phyloP scores from a whole-genome alignment of 169 alveolate genomes.

The Plasmodium knowlesi region DNA sequence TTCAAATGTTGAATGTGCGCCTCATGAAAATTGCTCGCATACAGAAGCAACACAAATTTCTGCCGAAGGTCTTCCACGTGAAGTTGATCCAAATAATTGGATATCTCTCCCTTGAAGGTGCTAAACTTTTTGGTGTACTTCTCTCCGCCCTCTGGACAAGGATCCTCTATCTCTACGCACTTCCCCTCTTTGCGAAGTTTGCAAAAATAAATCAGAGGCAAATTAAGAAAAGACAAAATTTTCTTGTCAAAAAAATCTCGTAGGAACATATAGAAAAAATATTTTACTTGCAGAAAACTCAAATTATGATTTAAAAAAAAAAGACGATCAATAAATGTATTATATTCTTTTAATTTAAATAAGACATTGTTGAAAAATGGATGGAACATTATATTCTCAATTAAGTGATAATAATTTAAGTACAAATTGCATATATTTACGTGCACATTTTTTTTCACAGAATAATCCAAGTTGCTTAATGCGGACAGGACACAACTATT shows the following conservation, averaged over 20 bases:
- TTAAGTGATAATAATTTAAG: slow-evolving; percentile 34
- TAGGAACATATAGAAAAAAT: slow-evolving; percentile 43
- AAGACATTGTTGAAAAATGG: slow-evolving; percentile 43
- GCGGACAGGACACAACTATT: slow-evolving; percentile 37
- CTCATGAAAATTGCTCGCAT: slow-evolving; percentile 51
- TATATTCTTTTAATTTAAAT: slow-evolving; percentile 46
- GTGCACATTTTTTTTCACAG: slow-evolving; percentile 31
- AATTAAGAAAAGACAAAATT: slow-evolving; percentile 24
- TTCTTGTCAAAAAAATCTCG: slow-evolving; percentile 66
- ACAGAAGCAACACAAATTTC: slow-evolving; percentile 15
- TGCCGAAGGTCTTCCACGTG: background rate
- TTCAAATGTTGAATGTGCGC: slow-evolving; percentile 29
- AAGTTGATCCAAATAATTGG: background rate
- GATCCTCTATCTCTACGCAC: background rate
- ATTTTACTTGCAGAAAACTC: slow-evolving; percentile 25
- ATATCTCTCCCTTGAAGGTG: background rate
- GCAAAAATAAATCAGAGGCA: slow-evolving; percentile 23
- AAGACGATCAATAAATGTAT: slow-evolving; percentile 15
- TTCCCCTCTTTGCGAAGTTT: background rate
- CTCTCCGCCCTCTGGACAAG: background rate
- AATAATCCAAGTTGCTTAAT: slow-evolving; percentile 32
- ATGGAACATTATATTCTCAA: slow-evolving; percentile 28
- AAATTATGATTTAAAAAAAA: slow-evolving; percentile 1
- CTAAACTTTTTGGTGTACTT: slow-evolving; percentile 5
- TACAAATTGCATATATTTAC: slow-evolving; percentile 58